phyloP scores from a whole-genome alignment of 2,329 filamentous ascomycete genomes.

The Arthrobotrys musiformis region DNA sequence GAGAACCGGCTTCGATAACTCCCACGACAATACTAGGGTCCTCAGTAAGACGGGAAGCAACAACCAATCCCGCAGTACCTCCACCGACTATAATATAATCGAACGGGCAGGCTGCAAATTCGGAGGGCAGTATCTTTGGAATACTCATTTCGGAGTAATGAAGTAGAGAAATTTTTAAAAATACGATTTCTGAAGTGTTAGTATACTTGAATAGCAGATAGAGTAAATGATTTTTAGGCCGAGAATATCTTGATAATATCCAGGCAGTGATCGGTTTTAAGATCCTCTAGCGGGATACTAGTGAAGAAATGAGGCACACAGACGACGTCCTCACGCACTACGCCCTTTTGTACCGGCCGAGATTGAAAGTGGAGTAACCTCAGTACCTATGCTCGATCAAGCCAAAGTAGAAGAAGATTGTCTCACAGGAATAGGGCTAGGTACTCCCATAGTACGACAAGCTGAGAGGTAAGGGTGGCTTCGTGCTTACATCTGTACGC shows the following conservation, averaged over 20 bases:
- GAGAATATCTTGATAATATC: too few relatives aligned
- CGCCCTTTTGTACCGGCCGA: background rate
- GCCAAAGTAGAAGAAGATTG: background rate
- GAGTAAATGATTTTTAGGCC: too few relatives aligned
- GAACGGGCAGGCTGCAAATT: constrained; percentile 59
- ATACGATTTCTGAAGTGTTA: too few relatives aligned
- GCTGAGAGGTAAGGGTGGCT: too few relatives aligned
- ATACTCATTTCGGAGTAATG: background rate
- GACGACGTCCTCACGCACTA: too few relatives aligned
- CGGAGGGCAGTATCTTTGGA: constrained; percentile 16
- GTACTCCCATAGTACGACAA: too few relatives aligned
- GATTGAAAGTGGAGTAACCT: background rate
- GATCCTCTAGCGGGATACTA: background rate
- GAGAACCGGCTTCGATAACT: constrained; percentile 45
- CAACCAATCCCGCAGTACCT: constrained; percentile 67
- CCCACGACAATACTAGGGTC: constrained; percentile 32
- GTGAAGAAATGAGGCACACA: background rate
- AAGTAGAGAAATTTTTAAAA: background rate
- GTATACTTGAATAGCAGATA: too few relatives aligned
- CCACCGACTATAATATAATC: constrained; percentile 68
- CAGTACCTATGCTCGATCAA: background rate
- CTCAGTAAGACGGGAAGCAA: constrained; percentile 64
- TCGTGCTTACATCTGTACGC: too few relatives aligned
- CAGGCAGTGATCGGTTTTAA: background rate
- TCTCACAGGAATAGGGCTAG: background rate